phyloP scores from a whole-genome alignment of 2,329 filamentous ascomycete species.

The Cladosporium sp. region DNA sequence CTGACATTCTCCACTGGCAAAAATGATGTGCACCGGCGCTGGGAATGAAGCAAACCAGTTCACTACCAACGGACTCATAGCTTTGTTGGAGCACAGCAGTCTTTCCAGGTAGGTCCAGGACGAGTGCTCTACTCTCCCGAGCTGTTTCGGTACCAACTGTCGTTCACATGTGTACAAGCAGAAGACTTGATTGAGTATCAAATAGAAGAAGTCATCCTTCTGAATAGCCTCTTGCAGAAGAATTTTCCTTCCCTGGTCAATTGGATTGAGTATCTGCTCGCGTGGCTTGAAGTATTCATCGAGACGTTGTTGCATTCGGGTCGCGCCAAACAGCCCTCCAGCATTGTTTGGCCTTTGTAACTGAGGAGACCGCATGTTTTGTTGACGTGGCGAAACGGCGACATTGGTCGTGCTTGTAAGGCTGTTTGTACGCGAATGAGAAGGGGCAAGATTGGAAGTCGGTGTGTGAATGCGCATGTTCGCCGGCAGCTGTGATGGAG shows the following conservation, averaged over 20 bases:
- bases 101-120: constrained; percentile 42
- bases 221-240: constrained; percentile 61
- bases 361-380: background rate
- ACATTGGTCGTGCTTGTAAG: background rate
- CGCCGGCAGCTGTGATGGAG: background rate
- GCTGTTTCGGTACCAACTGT: constrained; percentile 40
- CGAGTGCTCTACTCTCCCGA: constrained; percentile 40
- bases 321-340: background rate
- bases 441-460: background rate
- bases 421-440: background rate
- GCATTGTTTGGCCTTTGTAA: background rate
- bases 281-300: background rate
- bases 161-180: constrained; percentile 56
- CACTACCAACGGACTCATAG: constrained; percentile 44
- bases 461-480: background rate
- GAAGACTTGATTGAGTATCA: constrained; percentile 67
- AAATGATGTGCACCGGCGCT: constrained; percentile 45
- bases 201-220: constrained; percentile 62
- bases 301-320: constrained; percentile 12
- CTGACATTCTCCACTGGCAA: constrained; percentile 37
- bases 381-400: background rate
- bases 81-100: constrained; percentile 51
- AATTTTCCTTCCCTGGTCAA: constrained; percentile 47
- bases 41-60: constrained; percentile 55
- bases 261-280: constrained; percentile 1